These are phyloP conservation scores for Hypholoma sublateritium DNA, from an alignment of 768 basidiomycete genomes.

Conservation along the genomic window DNA sequence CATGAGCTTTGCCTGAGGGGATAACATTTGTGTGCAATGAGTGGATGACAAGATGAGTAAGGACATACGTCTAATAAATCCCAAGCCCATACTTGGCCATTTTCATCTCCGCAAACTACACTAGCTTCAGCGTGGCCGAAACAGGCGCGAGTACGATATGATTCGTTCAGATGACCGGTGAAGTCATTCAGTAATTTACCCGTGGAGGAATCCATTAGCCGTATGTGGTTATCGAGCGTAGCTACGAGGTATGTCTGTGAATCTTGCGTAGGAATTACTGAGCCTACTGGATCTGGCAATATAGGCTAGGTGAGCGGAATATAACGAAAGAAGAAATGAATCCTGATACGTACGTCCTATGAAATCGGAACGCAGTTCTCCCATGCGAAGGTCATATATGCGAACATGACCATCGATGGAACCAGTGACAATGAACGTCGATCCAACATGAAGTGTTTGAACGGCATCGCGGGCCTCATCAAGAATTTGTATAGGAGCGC, in stretches of 20 bases:
- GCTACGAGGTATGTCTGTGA: constrained; percentile 78
- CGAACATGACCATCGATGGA: constrained; percentile 92
- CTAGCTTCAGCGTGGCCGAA: constrained; percentile 83
- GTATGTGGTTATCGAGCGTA: constrained; percentile 80
- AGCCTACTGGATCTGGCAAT: constrained; percentile 78
- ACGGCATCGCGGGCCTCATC: constrained; percentile 89
- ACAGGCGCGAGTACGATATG: constrained; percentile 78
- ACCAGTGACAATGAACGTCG: constrained; percentile 71
- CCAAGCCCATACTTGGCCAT: constrained; percentile 90
- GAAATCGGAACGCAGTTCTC: constrained; percentile 85
- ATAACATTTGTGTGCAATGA: constrained; percentile 8
- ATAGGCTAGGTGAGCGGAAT: constrained; percentile 1
- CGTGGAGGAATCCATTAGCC: constrained; percentile 80
- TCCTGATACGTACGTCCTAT: constrained; percentile 71
- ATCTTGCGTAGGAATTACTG: constrained; percentile 79
- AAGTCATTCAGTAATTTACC: constrained; percentile 89
- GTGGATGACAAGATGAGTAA: constrained; percentile 1
- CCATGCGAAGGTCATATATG: constrained; percentile 93
- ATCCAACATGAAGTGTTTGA: constrained; percentile 70
- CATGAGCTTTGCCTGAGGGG: constrained; percentile 62
- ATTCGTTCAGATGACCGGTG: constrained; percentile 67
- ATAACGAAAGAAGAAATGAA: background rate
- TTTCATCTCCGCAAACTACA: constrained; percentile 88
- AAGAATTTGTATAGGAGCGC: constrained; percentile 87
- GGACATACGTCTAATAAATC: constrained; percentile 79